These are phyloP conservation scores for Lactarius indigo DNA, from an alignment of 768 basidiomycete genomes.

Conservation along the genomic window DNA sequence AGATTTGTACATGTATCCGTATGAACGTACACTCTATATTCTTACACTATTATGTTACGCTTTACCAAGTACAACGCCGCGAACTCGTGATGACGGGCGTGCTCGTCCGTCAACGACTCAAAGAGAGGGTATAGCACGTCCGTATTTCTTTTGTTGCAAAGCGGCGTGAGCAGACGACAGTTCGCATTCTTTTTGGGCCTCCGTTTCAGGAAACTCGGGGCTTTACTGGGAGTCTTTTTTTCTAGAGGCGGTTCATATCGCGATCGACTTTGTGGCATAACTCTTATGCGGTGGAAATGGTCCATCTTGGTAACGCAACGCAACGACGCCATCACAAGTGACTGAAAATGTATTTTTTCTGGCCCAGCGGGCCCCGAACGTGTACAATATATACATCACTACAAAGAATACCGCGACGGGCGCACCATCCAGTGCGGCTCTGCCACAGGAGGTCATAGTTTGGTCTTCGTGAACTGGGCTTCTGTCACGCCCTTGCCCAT, in stretches of 20 bases:
- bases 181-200: too few relatives aligned
- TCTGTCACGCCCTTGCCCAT: constrained; percentile 98
- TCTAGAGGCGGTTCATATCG: too few relatives aligned
- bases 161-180: too few relatives aligned
- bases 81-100: neutral
- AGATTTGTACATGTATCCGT: constrained; percentile 7
- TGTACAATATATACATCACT: neutral
- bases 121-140: too few relatives aligned
- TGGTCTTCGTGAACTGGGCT: constrained; percentile 64
- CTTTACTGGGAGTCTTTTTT: too few relatives aligned
- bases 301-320: too few relatives aligned
- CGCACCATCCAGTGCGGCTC: neutral
- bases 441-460: constrained; percentile 35
- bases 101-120: too few relatives aligned
- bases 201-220: too few relatives aligned
- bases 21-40: neutral
- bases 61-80: neutral
- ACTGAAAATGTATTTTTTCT: neutral
- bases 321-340: neutral
- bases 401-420: neutral
- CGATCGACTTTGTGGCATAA: too few relatives aligned
- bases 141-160: too few relatives aligned
- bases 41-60: neutral
- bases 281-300: too few relatives aligned
- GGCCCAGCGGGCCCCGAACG: neutral